These are phyloP conservation scores for Nicotiana tomentosiformis DNA, from an alignment of 257 asterid species.

Conservation along the genomic window DNA sequence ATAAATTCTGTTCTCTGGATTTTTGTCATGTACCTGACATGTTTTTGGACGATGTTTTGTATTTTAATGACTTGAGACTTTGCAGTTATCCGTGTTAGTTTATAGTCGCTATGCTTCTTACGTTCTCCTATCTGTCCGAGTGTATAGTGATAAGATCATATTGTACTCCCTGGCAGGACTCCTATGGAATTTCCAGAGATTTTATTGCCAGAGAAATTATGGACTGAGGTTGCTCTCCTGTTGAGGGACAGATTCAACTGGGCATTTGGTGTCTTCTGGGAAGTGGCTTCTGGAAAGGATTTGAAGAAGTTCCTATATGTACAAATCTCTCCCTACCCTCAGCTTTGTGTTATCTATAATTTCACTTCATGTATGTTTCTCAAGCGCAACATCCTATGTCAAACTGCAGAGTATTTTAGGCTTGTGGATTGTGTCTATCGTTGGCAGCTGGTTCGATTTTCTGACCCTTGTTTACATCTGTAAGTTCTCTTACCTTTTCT, in stretches of 20 bases:
- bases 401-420: conserved; percentile 45
- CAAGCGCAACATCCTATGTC: background rate
- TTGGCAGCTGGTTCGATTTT: conserved; percentile 90
- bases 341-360: background rate
- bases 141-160: background rate
- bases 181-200: conserved; percentile 53
- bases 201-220: conserved; percentile 55
- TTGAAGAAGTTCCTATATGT: conserved; percentile 59
- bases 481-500: conserved; percentile 30
- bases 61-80: background rate
- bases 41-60: background rate
- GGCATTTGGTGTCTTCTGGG: conserved; percentile 39
- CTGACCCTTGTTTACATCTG: conserved; percentile 66
- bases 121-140: background rate
- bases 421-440: conserved; percentile 52
- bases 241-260: conserved; percentile 54
- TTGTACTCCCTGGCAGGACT: conserved; percentile 34
- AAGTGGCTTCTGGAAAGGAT: conserved; percentile 73
- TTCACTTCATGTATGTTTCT: background rate
- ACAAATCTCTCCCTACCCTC: conserved; percentile 7
- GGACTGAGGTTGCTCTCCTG: conserved; percentile 41
- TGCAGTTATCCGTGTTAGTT: background rate
- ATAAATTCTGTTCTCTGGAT: background rate
- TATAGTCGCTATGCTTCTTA: background rate
- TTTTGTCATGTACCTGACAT: background rate